Base-by-base conservation (phyloP, 2,329 filamentous ascomycete genomes). In the Colletotrichum noveboracense region DNA sequence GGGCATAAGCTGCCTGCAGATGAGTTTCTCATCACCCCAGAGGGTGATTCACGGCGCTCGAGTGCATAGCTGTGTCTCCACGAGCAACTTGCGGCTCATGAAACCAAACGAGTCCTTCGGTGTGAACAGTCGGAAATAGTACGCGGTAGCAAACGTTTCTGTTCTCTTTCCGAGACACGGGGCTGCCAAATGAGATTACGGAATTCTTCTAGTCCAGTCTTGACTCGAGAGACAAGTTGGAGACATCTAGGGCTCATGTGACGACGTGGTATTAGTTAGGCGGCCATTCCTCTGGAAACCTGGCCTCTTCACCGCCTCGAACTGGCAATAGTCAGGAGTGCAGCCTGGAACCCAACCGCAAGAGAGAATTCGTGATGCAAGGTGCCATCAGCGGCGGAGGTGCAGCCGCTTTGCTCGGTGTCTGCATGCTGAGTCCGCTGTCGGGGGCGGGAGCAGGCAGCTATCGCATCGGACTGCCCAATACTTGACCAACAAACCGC, bases 401-500 rank as follows among this genome's bases (percentile, higher is more conserved):
- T 36, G 24, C 61, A 61, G 36, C 28, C 21, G 24, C 24, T 30
- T 66, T 26, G 69, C 48, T 60, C 30, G n/a, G 32, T 30, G 12
- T 12, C 12, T 43, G 61, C 30, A 55, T 34, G 12, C 64, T n/a
- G 21, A 64, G 64, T 28, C 56, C 43, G 70, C 18, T 28, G 48
- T 34, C 43, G 65, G 21, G 43, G 38, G 16, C 56, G 64, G 18
- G 26, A 52, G 13, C 38, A 21, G 21, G 36, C 61, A 62, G n/a
- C 58, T 21, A 26, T 66, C 74, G 70, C 74, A 74, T 76, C 64
- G 64, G 58, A 69, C 34, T 76, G 64, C 74, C 38, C 28, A 36
- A 60, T 36, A 28, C 64, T 24, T 43, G 32, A 21, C 38, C n/a
- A 56, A 4, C 21, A n/a, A 24, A 28, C 16, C 56, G n/a, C 24